Evolutionary conservation across 148 eudicot species (phyloP), one percentile per base, ranked within the genome.

Genomic region (Spergularia bocconei): DNA sequence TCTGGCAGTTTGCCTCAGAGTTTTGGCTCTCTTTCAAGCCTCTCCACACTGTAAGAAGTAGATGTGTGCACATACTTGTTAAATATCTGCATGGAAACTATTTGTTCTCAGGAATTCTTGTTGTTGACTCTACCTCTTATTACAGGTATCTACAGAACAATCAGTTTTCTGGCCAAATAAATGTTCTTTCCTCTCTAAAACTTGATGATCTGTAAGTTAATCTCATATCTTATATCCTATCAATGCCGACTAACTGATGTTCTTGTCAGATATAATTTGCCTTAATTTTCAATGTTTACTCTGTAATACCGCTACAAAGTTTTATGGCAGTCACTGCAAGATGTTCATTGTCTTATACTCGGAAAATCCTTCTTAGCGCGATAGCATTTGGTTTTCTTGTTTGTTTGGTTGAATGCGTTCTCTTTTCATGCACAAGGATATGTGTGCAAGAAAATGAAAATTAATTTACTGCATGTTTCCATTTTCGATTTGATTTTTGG

Each of bases 121-220:
- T 59, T 47, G 74, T 73, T 80, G 36, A 81, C 59, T 53, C 20
- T 59, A 67, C 56, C 71, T 79, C 50, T 57, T 82, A 44, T 71
- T 57, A 63, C 88, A 90, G 93, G 81, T 52, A 78, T 79, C 70
- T 90, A 81, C 85, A 90, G 84, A 75, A 78, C 64, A 90, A 90
- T 71, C 86, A 88, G 71, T 78, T 90, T 47, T 85, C 87, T 69
- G 93, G 93, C 36, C 78, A 86, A 65, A 84, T 90, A 74, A 84
- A 90, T 80, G 87, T 77, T 74, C 91, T 90, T 33, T 84, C 76
- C 39, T 61, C 63, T 63, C 80, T 86, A 59, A 81, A 86, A 66
- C 88, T 90, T 52, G 76, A 85, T 21, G 88, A 90, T 52, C 74
- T 90, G 93, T 90, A 81, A 86, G 93, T 75, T 83, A 41, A 62